Evolutionary conservation across 768 basidiomycete species (phyloP), one percentile per base, ranked within the genome.

Genomic region (Pisolithus orientalis): DNA sequence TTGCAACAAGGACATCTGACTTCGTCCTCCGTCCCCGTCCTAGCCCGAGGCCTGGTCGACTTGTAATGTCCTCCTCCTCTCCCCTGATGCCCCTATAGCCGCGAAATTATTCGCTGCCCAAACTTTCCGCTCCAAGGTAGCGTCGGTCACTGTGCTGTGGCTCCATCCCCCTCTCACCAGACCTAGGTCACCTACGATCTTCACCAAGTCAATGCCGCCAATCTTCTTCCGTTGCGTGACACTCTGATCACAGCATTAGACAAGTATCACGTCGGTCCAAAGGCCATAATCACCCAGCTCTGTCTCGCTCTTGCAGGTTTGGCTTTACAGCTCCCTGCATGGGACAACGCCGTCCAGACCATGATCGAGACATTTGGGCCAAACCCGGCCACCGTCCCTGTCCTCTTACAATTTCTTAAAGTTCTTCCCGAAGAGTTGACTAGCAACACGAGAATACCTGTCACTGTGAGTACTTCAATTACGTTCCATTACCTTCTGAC

Each of bases 31-130:
- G 72, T 75, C 70, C 65, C 75, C 80, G 76, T 77, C 75, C 72
- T 80, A 99, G 96, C 80, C 83, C 69, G 92, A 96, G 71, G 94
- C 96, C 60, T 99, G 96, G 96, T 80, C 85, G 60, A 90, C 90
- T 48, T 96, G 93, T 71, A 94, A 95, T 72, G 77, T 87, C 69
- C 82, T 99, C 60, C 82, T 99, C 58, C 82, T 86, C 57, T 83
- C 85, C 5, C 80, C 84, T 43, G 87, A 92, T 59, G 83, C 82
- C 3, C 88, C 91, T 2, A 66, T 75, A 31, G 79, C 90, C 49
- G 90, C 91, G 38, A 90, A 92, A 67, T 71, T 96, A 49, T 97
- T 99, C 63, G 94, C 94, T 8, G 94, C 95, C 1, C 96, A 99
- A 70, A 98, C 96, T 0, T 90, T 99, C 66, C 79, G 94, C 65